Base-by-base conservation (phyloP, 148 eudicot genomes). In the Euryodendron excelsum region DNA sequence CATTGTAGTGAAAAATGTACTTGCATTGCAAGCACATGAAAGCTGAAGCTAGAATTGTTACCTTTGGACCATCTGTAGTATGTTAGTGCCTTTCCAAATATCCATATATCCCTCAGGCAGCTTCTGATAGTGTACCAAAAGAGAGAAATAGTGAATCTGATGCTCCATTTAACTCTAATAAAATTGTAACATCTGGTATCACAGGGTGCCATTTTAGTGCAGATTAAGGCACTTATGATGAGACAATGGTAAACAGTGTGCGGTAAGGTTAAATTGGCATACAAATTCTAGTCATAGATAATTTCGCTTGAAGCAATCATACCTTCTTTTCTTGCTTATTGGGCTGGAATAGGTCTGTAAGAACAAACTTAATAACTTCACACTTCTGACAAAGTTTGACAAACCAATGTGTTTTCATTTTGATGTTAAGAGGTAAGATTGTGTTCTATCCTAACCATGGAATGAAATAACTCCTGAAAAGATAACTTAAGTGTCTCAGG, bases 1-100 rank as follows among this genome's bases (percentile, higher is more conserved):
- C 41, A 23, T 27, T 4, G 6, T 30, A 1, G 33, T 17, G 30
- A 37, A 58, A 37, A 7, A 58, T 58, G 66, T 21, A 21, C 23
- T 13, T 45, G 55, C n/a, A 31, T 13, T 45, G 55, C n/a, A 31
- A 69, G 33, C 20, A 14, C 56, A 69, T 69, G 17, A 23, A 23
- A 45, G 33, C 34, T 25, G 28, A 21, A 0, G 11, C 50, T 59
- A 39, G 52, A 25, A 17, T n/a, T 59, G 34, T 74, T 59, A 74
- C 77, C 77, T 74, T 13, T 74, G 66, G 52, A 74, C 67, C 30
- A 74, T 23, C 25, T 61, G n/a, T 27, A 74, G 36, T 56, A 73
- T 33, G 56, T 45, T 25, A 12, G 34, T 25, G 56, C 56, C 55
- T 25, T 17, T 69, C 20, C 34, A 13, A 17, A 14, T 12, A 69